phyloP scores from a whole-genome alignment of 495 filamentous ascomycete genomes.

The Neurospora sublineolata region DNA sequence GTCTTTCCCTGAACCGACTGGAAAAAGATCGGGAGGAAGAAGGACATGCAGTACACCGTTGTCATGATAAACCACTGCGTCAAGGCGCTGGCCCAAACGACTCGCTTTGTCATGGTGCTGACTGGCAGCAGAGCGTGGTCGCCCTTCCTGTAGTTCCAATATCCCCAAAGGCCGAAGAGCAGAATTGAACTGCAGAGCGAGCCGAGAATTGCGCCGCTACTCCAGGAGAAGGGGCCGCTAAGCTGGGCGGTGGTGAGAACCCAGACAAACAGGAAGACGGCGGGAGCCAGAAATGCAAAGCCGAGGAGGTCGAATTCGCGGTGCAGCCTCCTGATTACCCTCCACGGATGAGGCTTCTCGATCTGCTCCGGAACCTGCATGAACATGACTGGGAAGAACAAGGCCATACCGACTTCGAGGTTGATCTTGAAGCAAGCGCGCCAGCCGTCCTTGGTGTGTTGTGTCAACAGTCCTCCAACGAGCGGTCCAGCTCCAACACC shows the following conservation, averaged over 20 bases:
- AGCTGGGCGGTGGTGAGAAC: conserved; percentile 67
- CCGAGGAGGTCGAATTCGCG: conserved; percentile 57
- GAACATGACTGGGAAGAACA: conserved; percentile 42
- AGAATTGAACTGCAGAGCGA: conserved; percentile 51
- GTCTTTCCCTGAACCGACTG: conserved; percentile 47
- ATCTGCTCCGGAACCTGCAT: conserved; percentile 37
- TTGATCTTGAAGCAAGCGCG: conserved; percentile 61
- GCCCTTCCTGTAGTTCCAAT: conserved; percentile 45
- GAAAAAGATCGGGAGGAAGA: conserved; percentile 59
- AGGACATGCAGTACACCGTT: conserved; percentile 47
- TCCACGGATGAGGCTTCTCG: conserved; percentile 27
- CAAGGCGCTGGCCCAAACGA: conserved; percentile 39
- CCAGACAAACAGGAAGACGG: conserved; percentile 39
- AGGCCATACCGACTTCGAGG: conserved; percentile 51
- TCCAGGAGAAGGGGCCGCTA: conserved; percentile 63
- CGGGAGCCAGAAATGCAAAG: conserved; percentile 50
- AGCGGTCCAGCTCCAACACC: conserved; percentile 59
- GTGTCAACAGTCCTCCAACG: conserved; percentile 41
- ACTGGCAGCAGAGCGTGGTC: conserved; percentile 60
- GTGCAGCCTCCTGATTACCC: conserved; percentile 23
- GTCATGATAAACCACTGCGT: conserved; percentile 43
- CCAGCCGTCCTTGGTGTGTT: conserved; percentile 38
- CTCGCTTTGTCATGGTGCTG: conserved; percentile 52
- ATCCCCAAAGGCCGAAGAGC: conserved; percentile 46
- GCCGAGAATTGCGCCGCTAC: conserved; percentile 48